Conservation (phyloP, 2,329 filamentous ascomycete species). For the Hypoxylon sp. region DNA sequence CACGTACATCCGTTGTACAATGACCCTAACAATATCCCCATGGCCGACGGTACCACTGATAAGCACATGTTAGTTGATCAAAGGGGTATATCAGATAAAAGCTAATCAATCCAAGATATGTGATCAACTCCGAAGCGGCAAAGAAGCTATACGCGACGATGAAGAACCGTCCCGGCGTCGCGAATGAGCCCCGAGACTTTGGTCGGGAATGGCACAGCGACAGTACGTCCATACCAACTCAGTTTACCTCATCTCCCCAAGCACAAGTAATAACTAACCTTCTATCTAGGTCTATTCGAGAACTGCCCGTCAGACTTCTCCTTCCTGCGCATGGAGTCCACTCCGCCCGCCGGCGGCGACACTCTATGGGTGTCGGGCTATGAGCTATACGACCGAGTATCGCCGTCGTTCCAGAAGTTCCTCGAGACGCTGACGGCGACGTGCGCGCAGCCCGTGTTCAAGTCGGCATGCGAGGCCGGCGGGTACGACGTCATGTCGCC, state of each 20-base stretch:
- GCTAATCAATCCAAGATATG: slow-evolving; percentile 47
- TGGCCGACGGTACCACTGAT: slow-evolving; percentile 54
- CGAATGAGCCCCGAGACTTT: slow-evolving; percentile 50
- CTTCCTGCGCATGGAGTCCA: slow-evolving; percentile 50
- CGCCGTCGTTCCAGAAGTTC: slow-evolving; percentile 59
- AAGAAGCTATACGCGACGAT: slow-evolving; percentile 55
- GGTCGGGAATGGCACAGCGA: slow-evolving; percentile 53
- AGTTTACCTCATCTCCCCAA: neutral
- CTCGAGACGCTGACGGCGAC: slow-evolving; percentile 60
- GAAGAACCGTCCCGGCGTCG: slow-evolving; percentile 45
- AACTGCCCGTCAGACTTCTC: slow-evolving; percentile 51
- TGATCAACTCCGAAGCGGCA: slow-evolving; percentile 52
- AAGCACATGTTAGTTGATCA: slow-evolving; percentile 52
- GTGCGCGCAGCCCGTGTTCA: slow-evolving; percentile 55
- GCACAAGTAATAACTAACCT: neutral
- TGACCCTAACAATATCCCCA: slow-evolving; percentile 53
- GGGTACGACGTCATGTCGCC: slow-evolving; percentile 57
- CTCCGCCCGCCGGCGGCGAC: slow-evolving; percentile 52
- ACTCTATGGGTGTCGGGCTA: slow-evolving; percentile 58
- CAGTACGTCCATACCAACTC: slow-evolving; percentile 39
- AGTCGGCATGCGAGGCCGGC: slow-evolving; percentile 52
- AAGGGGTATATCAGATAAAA: neutral
- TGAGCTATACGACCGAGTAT: slow-evolving; percentile 60
- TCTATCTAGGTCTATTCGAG: slow-evolving; percentile 46
- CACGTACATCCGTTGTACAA: slow-evolving; percentile 52